These are phyloP conservation scores for Aspergillus fijiensis DNA, from an alignment of 2,329 filamentous ascomycete genomes.

Conservation along the genomic window DNA sequence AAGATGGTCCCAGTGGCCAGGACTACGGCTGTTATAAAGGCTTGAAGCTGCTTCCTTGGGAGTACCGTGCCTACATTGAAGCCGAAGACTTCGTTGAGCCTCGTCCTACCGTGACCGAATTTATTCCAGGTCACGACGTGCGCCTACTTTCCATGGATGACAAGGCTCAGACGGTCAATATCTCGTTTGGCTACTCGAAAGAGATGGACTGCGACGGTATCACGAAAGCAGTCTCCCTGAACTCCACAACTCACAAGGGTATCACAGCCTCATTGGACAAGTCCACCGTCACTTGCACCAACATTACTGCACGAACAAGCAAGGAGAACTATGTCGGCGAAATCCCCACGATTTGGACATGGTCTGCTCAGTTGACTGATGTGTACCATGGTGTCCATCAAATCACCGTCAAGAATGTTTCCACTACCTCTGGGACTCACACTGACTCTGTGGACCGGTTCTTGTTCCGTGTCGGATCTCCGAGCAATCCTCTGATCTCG, in stretches of 20 bases:
- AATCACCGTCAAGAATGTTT: slow-evolving; percentile 56
- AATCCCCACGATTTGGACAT: slow-evolving; percentile 54
- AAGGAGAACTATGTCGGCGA: slow-evolving; percentile 45
- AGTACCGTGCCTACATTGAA: slow-evolving; percentile 60
- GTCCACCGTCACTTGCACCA: slow-evolving; percentile 47
- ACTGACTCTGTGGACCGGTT: slow-evolving; percentile 57
- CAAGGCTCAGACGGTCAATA: slow-evolving; percentile 44
- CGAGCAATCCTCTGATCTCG: slow-evolving; percentile 60
- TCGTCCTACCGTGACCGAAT: slow-evolving; percentile 58
- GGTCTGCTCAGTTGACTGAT: slow-evolving; percentile 51
- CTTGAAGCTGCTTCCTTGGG: slow-evolving; percentile 55
- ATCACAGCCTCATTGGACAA: slow-evolving; percentile 44
- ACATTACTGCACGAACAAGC: slow-evolving; percentile 32
- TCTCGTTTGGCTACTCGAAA: slow-evolving; percentile 58
- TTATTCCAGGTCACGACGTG: slow-evolving; percentile 60
- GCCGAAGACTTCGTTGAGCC: slow-evolving; percentile 50
- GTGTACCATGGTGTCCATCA: slow-evolving; percentile 61
- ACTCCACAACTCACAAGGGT: slow-evolving; percentile 53
- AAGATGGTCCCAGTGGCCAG: slow-evolving; percentile 41
- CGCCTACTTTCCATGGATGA: slow-evolving; percentile 52
- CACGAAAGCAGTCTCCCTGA: slow-evolving; percentile 49
- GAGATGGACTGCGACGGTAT: slow-evolving; percentile 60
- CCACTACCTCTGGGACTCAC: slow-evolving; percentile 41
- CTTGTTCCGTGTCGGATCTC: slow-evolving; percentile 59
- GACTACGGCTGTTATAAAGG: slow-evolving; percentile 56